phyloP scores from a whole-genome alignment of 2,329 filamentous ascomycete species.

The Penicillium sp. region DNA sequence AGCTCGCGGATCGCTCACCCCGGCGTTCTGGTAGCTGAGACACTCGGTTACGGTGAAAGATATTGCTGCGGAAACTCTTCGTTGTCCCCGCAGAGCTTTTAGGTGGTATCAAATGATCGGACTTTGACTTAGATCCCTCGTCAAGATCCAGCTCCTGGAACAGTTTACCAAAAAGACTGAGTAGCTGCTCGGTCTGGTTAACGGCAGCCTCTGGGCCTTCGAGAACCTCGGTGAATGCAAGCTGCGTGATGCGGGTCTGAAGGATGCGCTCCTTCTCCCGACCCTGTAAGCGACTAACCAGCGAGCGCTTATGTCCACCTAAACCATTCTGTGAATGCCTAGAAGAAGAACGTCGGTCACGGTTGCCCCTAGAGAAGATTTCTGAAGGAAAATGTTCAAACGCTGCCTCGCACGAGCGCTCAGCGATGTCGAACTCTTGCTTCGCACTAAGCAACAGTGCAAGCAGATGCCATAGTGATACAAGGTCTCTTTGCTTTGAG shows the following conservation, averaged over 20 bases:
- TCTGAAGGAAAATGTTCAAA: slow-evolving; percentile 84
- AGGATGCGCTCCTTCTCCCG: slow-evolving; percentile 83
- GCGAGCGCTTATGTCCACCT: slow-evolving; percentile 47
- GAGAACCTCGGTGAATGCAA: slow-evolving; percentile 76
- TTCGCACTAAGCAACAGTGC: slow-evolving; percentile 81
- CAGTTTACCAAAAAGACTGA: slow-evolving; percentile 76
- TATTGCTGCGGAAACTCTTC: slow-evolving; percentile 69
- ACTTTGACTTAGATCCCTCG: slow-evolving; percentile 27
- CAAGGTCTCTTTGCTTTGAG: slow-evolving; percentile 50
- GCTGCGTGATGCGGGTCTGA: slow-evolving; percentile 95
- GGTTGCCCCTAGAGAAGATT: slow-evolving; percentile 61
- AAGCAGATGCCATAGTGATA: slow-evolving; percentile 89
- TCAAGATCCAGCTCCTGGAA: slow-evolving; percentile 65
- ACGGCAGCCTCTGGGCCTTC: slow-evolving; percentile 85
- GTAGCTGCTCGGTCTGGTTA: slow-evolving; percentile 80
- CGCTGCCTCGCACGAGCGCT: slow-evolving; percentile 81
- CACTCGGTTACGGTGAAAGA: slow-evolving; percentile 67
- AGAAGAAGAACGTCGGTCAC: slow-evolving; percentile 41
- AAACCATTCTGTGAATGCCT: slow-evolving; percentile 24
- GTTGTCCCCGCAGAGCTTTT: slow-evolving; percentile 71
- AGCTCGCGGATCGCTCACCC: slow-evolving; percentile 40
- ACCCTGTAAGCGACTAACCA: slow-evolving; percentile 75
- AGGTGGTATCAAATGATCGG: slow-evolving; percentile 55
- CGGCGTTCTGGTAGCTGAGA: slow-evolving; percentile 47
- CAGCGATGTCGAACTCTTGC: slow-evolving; percentile 79